phyloP scores from a whole-genome alignment of 106 monocot species.

The Agapanthus africanus region DNA sequence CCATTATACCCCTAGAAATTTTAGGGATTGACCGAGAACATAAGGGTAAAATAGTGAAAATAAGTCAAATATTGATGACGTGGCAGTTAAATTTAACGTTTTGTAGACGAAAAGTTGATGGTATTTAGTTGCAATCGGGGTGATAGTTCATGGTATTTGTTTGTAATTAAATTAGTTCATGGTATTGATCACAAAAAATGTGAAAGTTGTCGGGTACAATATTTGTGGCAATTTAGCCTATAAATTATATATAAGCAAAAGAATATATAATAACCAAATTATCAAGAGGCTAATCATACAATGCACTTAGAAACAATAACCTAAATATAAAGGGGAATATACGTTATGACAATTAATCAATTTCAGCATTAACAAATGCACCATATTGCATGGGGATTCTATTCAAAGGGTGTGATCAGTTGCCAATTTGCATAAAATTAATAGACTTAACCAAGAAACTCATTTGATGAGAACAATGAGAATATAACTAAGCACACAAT shows the following conservation, averaged over 20 bases:
- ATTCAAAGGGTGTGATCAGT: background rate
- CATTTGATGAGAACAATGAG: background rate
- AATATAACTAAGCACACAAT: background rate
- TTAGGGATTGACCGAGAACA: no score
- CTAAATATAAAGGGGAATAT: background rate
- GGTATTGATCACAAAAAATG: no score
- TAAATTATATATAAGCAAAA: background rate
- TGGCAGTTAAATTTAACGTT: no score
- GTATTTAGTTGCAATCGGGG: no score
- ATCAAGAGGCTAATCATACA: background rate
- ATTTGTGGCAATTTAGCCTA: no score
- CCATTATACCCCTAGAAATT: no score
- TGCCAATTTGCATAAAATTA: background rate
- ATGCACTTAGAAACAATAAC: background rate
- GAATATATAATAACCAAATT: background rate
- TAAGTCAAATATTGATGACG: no score
- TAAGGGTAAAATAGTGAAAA: no score
- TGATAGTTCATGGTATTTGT: no score
- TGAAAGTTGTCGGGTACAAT: no score
- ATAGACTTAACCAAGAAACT: background rate
- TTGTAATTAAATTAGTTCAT: no score
- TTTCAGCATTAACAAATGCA: background rate
- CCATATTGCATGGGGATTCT: background rate
- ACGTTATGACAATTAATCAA: background rate
- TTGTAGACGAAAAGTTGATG: no score